Conservation (phyloP, 768 basidiomycete species). For the Cyclocybe cylindracea region DNA sequence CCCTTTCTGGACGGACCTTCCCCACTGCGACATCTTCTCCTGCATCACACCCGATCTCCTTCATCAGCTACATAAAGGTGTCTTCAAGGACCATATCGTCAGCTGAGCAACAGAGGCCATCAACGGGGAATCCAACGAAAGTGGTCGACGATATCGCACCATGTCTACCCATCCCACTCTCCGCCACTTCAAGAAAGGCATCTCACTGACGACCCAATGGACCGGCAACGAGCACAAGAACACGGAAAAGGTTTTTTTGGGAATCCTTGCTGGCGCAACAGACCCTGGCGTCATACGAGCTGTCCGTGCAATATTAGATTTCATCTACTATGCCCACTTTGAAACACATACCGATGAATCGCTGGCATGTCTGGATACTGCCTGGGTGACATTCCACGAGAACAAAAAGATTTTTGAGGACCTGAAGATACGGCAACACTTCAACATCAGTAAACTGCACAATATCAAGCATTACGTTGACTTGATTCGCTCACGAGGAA, state of each 20-base stretch:
- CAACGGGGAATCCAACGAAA: constrained; percentile 8
- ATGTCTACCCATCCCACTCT: constrained; percentile 19
- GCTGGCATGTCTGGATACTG: constrained; percentile 19
- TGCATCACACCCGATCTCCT: constrained; percentile 44
- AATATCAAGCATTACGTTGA: constrained; percentile 30
- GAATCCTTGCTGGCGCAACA: constrained; percentile 26
- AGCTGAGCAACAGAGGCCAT: constrained; percentile 28
- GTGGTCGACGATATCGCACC: constrained; percentile 6
- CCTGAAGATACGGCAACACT: constrained; percentile 25
- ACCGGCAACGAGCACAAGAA: constrained; percentile 43
- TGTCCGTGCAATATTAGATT: constrained; percentile 31
- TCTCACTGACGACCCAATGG: constrained; percentile 40
- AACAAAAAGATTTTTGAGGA: constrained; percentile 31
- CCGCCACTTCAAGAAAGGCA: constrained; percentile 43
- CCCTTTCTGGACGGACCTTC: constrained; percentile 43
- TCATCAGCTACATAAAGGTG: constrained; percentile 51
- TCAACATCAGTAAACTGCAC: constrained; percentile 43
- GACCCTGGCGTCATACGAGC: constrained; percentile 19
- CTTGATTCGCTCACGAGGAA: constrained; percentile 26
- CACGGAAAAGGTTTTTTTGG: constrained; percentile 35
- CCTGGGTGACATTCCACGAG: constrained; percentile 28
- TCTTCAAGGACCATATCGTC: constrained; percentile 46
- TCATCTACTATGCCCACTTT: constrained; percentile 35
- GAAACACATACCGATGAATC: constrained; percentile 26
- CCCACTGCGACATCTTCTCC: constrained; percentile 39